phyloP scores from a whole-genome alignment of 75 land plant species.

The Ceratopteris richardii region DNA sequence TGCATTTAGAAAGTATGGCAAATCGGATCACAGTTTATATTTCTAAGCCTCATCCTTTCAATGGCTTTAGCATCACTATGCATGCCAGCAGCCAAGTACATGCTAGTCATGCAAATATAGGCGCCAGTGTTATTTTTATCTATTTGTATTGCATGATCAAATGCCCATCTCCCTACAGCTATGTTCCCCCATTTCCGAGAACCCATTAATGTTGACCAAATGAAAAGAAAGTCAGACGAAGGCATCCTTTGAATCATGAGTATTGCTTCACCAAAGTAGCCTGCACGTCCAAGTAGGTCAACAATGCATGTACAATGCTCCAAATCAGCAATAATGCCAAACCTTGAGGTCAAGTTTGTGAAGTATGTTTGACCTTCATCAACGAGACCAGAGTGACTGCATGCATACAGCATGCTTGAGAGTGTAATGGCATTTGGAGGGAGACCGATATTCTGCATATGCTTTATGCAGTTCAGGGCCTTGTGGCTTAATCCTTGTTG shows the following conservation, averaged over 20 bases:
- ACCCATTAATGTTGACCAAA: not conserved
- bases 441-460: slow-evolving; percentile 17
- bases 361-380: slow-evolving; percentile 10
- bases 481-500: slow-evolving; percentile 20
- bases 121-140: not conserved
- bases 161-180: not conserved
- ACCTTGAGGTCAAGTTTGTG: not conserved
- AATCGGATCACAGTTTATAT: too few relatives aligned
- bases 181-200: not conserved
- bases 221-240: not conserved
- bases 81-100: not conserved
- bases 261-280: not conserved
- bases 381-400: slow-evolving; percentile 12
- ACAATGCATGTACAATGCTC: slow-evolving; percentile 1
- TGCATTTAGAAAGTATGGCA: too few relatives aligned
- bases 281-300: not conserved
- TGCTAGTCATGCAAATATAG: not conserved
- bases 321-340: not conserved
- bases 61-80: not conserved
- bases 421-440: slow-evolving; percentile 24
- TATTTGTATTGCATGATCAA: not conserved
- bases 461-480: slow-evolving; percentile 11
- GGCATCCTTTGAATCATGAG: not conserved
- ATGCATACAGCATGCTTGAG: slow-evolving; percentile 18
- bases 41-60: too few relatives aligned